These are phyloP conservation scores for Sideroxylon spinosum DNA, from an alignment of 179 eudicot species.

Conservation along the genomic window DNA sequence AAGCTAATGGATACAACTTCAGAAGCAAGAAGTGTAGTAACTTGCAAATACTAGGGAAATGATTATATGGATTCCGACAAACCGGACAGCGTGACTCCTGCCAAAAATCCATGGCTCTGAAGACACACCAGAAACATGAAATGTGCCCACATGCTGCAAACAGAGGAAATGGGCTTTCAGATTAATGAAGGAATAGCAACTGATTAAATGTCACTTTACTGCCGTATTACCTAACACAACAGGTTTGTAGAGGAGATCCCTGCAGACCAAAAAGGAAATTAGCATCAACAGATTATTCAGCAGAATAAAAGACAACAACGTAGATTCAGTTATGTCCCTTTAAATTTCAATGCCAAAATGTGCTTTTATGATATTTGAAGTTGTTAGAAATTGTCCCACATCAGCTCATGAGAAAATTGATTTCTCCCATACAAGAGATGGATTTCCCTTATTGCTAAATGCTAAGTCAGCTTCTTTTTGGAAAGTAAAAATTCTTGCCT, in stretches of 20 bases:
- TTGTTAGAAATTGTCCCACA: no score
- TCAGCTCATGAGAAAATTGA: no score
- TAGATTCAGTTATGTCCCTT: not conserved
- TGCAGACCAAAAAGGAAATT: conserved; percentile 27
- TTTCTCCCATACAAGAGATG: no score
- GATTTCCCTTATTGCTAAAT: no score
- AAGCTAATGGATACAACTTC: conserved; percentile 66
- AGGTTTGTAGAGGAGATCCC: conserved; percentile 79
- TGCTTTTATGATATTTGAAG: no score
- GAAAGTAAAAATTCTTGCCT: no score
- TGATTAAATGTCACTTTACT: not conserved
- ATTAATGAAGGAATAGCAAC: not conserved
- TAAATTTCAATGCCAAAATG: no score
- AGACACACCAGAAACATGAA: conserved; percentile 86
- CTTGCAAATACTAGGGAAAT: conserved; percentile 70
- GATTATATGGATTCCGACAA: conserved; percentile 61
- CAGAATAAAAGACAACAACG: not conserved
- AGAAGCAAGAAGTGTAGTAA: conserved; percentile 55
- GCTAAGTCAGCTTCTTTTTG: no score
- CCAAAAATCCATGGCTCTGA: conserved; percentile 42
- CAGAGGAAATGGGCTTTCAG: conserved; percentile 16
- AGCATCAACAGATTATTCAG: conserved; percentile 15
- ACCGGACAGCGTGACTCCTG: conserved; percentile 64
- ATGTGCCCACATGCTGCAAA: conserved; percentile 85
- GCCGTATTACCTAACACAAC: conserved; percentile 52